These are phyloP conservation scores for Lasiosphaeria hispida DNA, from an alignment of 495 filamentous ascomycete genomes.

Conservation along the genomic window DNA sequence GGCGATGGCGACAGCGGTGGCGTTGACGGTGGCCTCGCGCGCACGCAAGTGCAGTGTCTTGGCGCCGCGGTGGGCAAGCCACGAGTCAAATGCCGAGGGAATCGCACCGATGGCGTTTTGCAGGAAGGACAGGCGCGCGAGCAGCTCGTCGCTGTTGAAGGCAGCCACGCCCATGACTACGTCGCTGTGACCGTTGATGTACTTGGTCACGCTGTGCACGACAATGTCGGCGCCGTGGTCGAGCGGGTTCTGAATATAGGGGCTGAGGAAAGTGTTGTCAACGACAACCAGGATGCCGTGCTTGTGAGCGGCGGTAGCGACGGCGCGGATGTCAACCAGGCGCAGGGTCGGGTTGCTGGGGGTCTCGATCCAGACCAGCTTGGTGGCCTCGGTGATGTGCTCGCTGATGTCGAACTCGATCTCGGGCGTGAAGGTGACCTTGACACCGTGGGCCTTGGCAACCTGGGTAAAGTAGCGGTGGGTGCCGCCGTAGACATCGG, in stretches of 20 bases:
- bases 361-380: slow-evolving; percentile 95
- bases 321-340: slow-evolving; percentile 85
- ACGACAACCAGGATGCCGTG: slow-evolving; percentile 93
- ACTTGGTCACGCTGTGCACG: slow-evolving; percentile 99
- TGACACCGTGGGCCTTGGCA: slow-evolving; percentile 87
- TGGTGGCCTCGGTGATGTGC: slow-evolving; percentile 85
- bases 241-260: slow-evolving; percentile 94
- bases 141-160: slow-evolving; percentile 82
- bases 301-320: slow-evolving; percentile 77
- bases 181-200: slow-evolving; percentile 97
- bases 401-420: slow-evolving; percentile 83
- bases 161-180: slow-evolving; percentile 97
- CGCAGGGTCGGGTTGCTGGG: slow-evolving; percentile 91
- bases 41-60: slow-evolving; percentile 96
- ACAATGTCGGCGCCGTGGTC: slow-evolving; percentile 96
- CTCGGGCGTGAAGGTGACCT: slow-evolving; percentile 87
- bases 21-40: slow-evolving; percentile 78
- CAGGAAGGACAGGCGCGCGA: slow-evolving; percentile 78
- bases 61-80: slow-evolving; percentile 96
- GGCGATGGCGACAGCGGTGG: slow-evolving; percentile 68
- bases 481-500: slow-evolving; percentile 96
- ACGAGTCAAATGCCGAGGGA: slow-evolving; percentile 92
- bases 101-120: slow-evolving; percentile 97
- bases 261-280: slow-evolving; percentile 96
- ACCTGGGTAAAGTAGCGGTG: slow-evolving; percentile 99